Evolutionary conservation across 306 rosid species (phyloP), one percentile per base, ranked within the genome.

Genomic region (Fragaria nilgerrensis): DNA sequence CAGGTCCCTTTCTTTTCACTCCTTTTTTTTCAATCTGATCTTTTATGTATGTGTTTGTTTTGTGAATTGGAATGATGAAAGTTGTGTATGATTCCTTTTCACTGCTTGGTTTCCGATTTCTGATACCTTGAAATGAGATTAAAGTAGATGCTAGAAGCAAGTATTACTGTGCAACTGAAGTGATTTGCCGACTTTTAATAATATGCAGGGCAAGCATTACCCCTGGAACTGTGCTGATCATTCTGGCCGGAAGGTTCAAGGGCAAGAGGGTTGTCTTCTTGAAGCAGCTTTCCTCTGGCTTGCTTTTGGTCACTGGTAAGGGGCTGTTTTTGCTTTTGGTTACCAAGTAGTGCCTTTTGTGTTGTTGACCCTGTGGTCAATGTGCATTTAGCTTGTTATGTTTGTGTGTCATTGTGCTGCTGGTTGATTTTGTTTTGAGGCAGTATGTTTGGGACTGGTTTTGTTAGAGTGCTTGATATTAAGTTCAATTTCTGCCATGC

Each of bases 221-320:
- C 47, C 70, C 70, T 1, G 70, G 70, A 36, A 36, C 70, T 17
- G 70, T 65, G 6, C 10, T 65, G 70, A 65, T 65, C 70, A 65
- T 65, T 37, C 47, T 65, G 47, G 70, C 70, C 9, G 70, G 70
- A n/a, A 65, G 70, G 70, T 65, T 65, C 47, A 65, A 65, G 70
- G 70, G 70, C 45, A 65, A 65, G 70, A 65, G 70, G 70, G 70
- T 65, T 36, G 48, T 65, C 15, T 65, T 65, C 34, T 36, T 65
- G 48, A 65, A 65, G 70, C 70, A 65, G 70, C 70, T 65, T 8
- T 34, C 48, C 4, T 65, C 70, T 37, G 70, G 70, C 70, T 65
- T 65, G 70, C 70, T 65, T 37, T 37, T 65, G 48, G 70, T 65
- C 70, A 65, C 70, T 36, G 70, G 70, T 65, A 65, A 2, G 25